These are phyloP conservation scores for Triticum timopheevii DNA, from an alignment of 176 grass and related monocot genomes.

Conservation along the genomic window DNA sequence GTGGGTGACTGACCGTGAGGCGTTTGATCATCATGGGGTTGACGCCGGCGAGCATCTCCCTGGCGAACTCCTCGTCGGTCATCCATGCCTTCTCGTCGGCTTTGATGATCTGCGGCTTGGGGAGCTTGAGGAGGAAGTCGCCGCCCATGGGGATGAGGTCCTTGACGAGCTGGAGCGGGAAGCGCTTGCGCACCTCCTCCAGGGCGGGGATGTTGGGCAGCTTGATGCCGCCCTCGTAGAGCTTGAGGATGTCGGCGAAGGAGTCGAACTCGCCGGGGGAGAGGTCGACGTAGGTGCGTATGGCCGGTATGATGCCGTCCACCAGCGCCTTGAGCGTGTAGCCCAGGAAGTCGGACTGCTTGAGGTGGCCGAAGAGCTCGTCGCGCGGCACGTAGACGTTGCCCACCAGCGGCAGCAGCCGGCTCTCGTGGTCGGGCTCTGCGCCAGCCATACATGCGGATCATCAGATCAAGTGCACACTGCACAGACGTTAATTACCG, in stretches of 20 bases:
- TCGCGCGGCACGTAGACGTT: neutral
- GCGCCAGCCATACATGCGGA: neutral
- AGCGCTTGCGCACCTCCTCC: neutral
- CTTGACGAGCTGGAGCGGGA: neutral
- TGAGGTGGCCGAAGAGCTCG: neutral
- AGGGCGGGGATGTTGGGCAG: neutral
- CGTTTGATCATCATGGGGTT: constrained; percentile 57
- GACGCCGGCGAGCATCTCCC: constrained; percentile 59
- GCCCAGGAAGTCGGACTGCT: neutral
- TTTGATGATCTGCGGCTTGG: neutral
- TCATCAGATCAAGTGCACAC: neutral
- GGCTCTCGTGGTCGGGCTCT: neutral
- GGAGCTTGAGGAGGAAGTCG: constrained; percentile 3
- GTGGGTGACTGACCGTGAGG: constrained; percentile 30
- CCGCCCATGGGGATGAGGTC: neutral
- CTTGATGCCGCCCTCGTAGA: neutral
- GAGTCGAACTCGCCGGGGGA: neutral
- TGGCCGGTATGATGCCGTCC: neutral
- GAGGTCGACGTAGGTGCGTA: neutral
- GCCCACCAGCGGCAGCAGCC: neutral
- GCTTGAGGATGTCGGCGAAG: neutral
- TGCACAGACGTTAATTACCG: no score
- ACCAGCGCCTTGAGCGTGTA: neutral
- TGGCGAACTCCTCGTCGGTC: constrained; percentile 66
- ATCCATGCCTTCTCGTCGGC: constrained; percentile 54